Base-by-base conservation (phyloP, 2,329 filamentous ascomycete genomes). In the Xylariales sp. region DNA sequence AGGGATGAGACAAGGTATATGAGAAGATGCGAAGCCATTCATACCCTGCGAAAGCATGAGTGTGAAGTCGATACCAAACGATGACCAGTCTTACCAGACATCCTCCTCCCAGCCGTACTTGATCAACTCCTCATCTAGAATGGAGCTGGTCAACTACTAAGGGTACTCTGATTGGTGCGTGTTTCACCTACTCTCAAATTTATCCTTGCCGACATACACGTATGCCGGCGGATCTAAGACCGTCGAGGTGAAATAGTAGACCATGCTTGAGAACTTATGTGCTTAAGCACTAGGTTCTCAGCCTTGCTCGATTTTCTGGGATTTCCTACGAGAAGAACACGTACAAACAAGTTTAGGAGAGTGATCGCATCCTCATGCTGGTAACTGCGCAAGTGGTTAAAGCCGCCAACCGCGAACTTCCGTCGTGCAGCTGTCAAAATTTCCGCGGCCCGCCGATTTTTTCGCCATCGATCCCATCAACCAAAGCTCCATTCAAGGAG, bases 191-290 rank as follows among this genome's bases (percentile, higher is more conserved):
- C 93, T 98, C 73, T 98, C 93, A 55, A 93, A 90, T 70, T 98
- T 98, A 73, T 98, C 93, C 67, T 97, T 98, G 65, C 93, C 93
- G 45, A 96, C 88, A 62, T 98, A 98, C 58, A 98, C 82, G 61
- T 84, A 90, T 31, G 88, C 91, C 22, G 88, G 62, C 2, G 93
- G 91, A 10, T 82, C 75, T 28, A 95, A 88, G 31, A 82, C 80
- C 47, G 79, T 91, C 19, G 91, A 97, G 1, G 82, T 93, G 64
- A 93, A 97, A 65, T 97, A 97, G 69, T 86, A 95, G 34, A 98
- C 93, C 93, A 98, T 94, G 20, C 58, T 64, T n/a, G 4, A 12
- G n/a, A 6, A 15, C 5, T 14, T 15, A 14, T 12, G 29, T 15
- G 11, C 14, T 14, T 9, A 8, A 4, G 12, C 18, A 16, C 24